Conservation (phyloP, 352 stramenopile genomes). For the Pythium dissotocum region DNA sequence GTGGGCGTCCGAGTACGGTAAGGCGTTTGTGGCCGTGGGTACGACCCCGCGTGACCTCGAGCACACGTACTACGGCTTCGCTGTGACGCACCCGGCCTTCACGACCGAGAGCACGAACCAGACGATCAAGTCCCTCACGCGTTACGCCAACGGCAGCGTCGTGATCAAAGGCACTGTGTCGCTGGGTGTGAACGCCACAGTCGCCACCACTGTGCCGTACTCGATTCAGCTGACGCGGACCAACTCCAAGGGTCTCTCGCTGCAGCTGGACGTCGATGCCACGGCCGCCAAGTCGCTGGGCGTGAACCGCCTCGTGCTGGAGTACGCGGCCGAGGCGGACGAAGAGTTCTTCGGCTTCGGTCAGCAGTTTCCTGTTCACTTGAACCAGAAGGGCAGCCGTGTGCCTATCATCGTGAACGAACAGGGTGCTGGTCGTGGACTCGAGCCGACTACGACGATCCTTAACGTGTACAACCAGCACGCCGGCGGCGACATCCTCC, state of each 20-base stretch:
- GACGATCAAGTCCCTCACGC: conserved; percentile 11
- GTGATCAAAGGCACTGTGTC: conserved; percentile 10
- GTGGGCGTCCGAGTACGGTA: conserved; percentile 17
- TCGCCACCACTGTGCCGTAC: background rate
- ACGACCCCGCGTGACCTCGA: conserved; percentile 7
- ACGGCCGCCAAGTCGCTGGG: conserved; percentile 1
- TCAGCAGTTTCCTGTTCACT: conserved; percentile 13
- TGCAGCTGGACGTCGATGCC: conserved; percentile 9
- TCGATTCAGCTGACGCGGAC: conserved; percentile 9
- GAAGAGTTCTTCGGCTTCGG: conserved; percentile 22
- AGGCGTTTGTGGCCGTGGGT: conserved; percentile 17
- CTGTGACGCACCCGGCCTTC: conserved; percentile 8
- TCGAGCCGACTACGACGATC: conserved; percentile 11
- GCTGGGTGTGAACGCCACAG: conserved; percentile 1
- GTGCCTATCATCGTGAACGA: conserved; percentile 22
- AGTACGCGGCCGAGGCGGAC: conserved; percentile 15
- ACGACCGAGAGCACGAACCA: conserved; percentile 14
- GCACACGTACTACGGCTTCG: conserved; percentile 19
- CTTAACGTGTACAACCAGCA: conserved; percentile 17
- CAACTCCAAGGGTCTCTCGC: background rate
- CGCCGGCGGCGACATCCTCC: conserved; percentile 13
- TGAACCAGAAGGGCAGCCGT: conserved; percentile 18
- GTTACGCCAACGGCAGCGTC: conserved; percentile 1
- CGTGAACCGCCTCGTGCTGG: conserved; percentile 18
- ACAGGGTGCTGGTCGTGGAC: conserved; percentile 11